Base-by-base conservation (phyloP, 768 basidiomycete genomes). In the Pulveroboletus sp. region DNA sequence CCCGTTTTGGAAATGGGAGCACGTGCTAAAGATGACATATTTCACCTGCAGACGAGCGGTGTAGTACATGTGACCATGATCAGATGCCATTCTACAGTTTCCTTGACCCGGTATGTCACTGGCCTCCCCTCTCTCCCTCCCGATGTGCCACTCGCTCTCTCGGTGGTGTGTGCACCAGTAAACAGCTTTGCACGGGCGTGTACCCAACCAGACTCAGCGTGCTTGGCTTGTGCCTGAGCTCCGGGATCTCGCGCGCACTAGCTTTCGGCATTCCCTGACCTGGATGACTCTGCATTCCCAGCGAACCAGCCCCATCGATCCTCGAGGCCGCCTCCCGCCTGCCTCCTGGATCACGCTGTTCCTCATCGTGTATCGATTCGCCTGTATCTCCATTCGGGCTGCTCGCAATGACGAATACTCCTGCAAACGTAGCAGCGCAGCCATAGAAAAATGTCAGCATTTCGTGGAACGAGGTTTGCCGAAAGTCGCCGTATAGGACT, bases 401-500 rank as follows among this genome's bases (percentile, higher is more conserved):
- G 76, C 82, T 85, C 6, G 93, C 87, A 52, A 95, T 86, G 50
- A 94, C 80, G 65, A 89, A 91, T 3, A 96, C 92, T 0, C 93
- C 94, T 7, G 81, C 71, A 58, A 95, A 94, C 2, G 92, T 94
- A n/a, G 92, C 86, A 1, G 77, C 81, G 65, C 88, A 90, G 45
- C 92, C 92, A 64, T 93, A 92, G 18, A 89, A 61, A 68, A 93
- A 93, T 6, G 86, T 90, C 42, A 92, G 74, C 51, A 89, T 78
- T 60, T 87, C 81, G 64, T 93, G 86, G 64, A 93, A 88, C 9
- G 80, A 78, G 11, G 89, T 83, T 52, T 80, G 81, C 57, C 81
- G 77, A 71, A 99, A 99, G 67, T 99, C 95, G 24, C 90, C 87
- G 63, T 95, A 99, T 1, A 99, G 77, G 14, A 99, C 85, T 2